Evolutionary conservation across 495 filamentous ascomycete genomes (phyloP).

Genomic region (Cryomyces minteri): DNA sequence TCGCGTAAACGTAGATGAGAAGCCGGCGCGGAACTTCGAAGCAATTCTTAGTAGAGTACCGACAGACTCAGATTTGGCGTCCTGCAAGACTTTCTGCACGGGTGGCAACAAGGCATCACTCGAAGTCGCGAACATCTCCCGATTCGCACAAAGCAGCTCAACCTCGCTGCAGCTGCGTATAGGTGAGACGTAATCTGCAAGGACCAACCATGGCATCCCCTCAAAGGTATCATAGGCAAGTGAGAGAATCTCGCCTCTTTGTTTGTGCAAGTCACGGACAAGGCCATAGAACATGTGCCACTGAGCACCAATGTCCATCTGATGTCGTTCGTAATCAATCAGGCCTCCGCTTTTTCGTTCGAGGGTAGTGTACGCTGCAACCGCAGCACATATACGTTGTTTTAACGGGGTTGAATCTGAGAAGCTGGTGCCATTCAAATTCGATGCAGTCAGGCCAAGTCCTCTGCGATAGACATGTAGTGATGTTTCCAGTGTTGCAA

Average conservation of each 20-base stretch:
- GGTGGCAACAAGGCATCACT: neutral
- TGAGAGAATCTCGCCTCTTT: slow-evolving; percentile 58
- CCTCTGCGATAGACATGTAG: slow-evolving; percentile 41
- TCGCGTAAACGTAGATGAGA: slow-evolving; percentile 4
- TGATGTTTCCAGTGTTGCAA: slow-evolving; percentile 64
- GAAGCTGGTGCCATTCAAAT: neutral
- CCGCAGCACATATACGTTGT: slow-evolving; percentile 49
- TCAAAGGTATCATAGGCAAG: slow-evolving; percentile 51
- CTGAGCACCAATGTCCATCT: slow-evolving; percentile 52
- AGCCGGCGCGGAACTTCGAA: neutral
- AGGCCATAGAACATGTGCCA: slow-evolving; percentile 84
- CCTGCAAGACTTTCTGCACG: neutral
- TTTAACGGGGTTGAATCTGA: slow-evolving; percentile 32
- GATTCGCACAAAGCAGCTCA: slow-evolving; percentile 50
- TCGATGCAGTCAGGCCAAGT: slow-evolving; percentile 1
- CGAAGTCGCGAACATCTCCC: slow-evolving; percentile 3
- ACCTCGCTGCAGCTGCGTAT: slow-evolving; percentile 62
- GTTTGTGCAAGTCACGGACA: slow-evolving; percentile 67
- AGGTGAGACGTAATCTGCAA: slow-evolving; percentile 58
- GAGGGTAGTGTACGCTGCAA: slow-evolving; percentile 44
- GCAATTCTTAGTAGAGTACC: neutral
- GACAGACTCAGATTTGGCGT: neutral
- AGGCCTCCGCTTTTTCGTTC: slow-evolving; percentile 38
- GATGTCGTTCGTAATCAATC: slow-evolving; percentile 57
- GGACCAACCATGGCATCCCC: slow-evolving; percentile 65